Conservation (phyloP, 306 rosid genomes). For the Quercus glauca region DNA sequence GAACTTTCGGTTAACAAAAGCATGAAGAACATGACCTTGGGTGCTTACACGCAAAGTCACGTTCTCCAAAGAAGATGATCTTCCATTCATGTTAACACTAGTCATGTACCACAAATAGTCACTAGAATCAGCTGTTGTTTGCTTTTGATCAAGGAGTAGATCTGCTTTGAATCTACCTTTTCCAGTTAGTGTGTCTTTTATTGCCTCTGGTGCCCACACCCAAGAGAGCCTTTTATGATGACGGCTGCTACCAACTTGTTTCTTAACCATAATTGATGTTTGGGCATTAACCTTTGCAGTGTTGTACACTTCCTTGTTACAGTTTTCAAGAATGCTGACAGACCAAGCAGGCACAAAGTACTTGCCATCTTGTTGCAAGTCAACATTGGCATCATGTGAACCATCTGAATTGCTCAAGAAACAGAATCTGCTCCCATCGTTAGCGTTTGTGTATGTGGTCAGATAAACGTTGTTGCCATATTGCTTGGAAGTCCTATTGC, state of each 20-base stretch:
- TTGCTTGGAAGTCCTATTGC: not conserved
- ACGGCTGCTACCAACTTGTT: too few species aligned
- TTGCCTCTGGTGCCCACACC: constrained; percentile 42
- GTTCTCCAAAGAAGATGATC: not conserved
- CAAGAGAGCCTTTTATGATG: constrained; percentile 16
- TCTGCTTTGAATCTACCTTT: constrained; percentile 2
- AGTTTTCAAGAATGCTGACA: constrained; percentile 18
- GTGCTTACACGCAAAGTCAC: not conserved
- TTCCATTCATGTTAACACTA: constrained; percentile 8
- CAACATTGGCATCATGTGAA: not conserved
- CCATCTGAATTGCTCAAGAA: constrained; percentile 10
- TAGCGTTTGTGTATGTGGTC: not conserved
- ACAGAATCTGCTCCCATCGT: not conserved
- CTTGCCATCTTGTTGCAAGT: not conserved
- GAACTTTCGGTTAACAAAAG: constrained; percentile 42
- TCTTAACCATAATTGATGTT: too few species aligned
- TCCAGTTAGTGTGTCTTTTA: constrained; percentile 26
- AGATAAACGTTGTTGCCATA: not conserved
- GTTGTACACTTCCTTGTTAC: constrained; percentile 21
- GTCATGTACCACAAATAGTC: constrained; percentile 68
- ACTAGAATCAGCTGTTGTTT: constrained; percentile 32
- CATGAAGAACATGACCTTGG: constrained; percentile 38
- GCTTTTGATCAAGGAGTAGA: constrained; percentile 43
- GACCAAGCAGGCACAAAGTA: constrained; percentile 5
- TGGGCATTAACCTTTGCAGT: constrained; percentile 28